Evolutionary conservation across 495 filamentous ascomycete species (phyloP).

Genomic region (Xeromyces bisporus): DNA sequence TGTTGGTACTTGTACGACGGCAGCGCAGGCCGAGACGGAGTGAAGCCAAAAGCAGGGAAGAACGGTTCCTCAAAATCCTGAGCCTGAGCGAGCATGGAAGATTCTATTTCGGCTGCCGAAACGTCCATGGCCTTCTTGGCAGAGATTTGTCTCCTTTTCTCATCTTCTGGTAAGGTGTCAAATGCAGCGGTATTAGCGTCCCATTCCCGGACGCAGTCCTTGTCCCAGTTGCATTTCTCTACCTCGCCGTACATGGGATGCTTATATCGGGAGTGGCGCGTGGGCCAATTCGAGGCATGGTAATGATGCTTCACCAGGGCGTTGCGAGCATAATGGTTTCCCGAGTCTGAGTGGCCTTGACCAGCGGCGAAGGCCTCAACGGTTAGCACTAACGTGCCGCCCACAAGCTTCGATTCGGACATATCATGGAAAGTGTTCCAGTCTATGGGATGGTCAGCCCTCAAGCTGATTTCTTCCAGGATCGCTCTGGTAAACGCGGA

Average conservation of each 20-base stretch:
- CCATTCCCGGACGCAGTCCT: constrained; percentile 40
- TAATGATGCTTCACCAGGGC: constrained; percentile 49
- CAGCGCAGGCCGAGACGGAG: no score
- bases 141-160: constrained; percentile 31
- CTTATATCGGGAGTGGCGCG: constrained; percentile 36
- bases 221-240: constrained; percentile 46
- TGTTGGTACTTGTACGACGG: no score
- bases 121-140: constrained; percentile 12
- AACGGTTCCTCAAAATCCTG: not conserved
- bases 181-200: constrained; percentile 35
- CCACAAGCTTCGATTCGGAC: constrained; percentile 36
- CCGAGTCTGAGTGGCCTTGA: constrained; percentile 46
- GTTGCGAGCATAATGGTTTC: constrained; percentile 38
- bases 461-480: constrained; percentile 36
- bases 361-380: constrained; percentile 49
- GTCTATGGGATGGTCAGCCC: constrained; percentile 18
- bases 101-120: not conserved
- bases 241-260: constrained; percentile 47
- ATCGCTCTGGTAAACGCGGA: constrained; percentile 47
- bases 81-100: not conserved
- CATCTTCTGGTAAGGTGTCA: constrained; percentile 25
- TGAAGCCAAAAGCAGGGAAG: no score
- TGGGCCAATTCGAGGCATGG: constrained; percentile 47
- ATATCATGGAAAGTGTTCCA: constrained; percentile 44
- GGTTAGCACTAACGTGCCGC: constrained; percentile 40